Conservation (phyloP, 805 yeast species). For the Starmerella khaoyaiensis region DNA sequence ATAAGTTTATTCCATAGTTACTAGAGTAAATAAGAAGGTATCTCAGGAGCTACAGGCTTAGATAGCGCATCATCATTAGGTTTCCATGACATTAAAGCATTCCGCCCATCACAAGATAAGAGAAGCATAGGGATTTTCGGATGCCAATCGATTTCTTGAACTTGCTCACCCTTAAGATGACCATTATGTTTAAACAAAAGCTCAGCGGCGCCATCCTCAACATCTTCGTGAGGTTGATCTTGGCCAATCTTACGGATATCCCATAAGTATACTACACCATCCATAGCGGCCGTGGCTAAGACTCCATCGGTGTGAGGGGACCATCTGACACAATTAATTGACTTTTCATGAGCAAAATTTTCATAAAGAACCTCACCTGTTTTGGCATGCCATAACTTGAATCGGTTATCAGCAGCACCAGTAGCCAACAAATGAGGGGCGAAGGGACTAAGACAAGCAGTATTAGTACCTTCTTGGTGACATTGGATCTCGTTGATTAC, state of each 20-base stretch:
- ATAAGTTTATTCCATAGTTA: too few relatives aligned
- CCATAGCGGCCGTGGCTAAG: conserved; percentile 51
- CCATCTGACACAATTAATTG: conserved; percentile 63
- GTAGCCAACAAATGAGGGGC: conserved; percentile 41
- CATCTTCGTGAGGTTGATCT: conserved; percentile 75
- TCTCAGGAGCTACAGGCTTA: conserved; percentile 7
- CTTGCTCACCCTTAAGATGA: conserved; percentile 30
- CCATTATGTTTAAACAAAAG: conserved; percentile 87
- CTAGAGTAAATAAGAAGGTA: conserved; percentile 12
- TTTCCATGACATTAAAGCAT: conserved; percentile 17
- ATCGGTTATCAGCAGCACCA: conserved; percentile 35
- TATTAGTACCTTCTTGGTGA: conserved; percentile 49
- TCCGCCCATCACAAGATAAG: conserved; percentile 14
- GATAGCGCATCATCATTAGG: conserved; percentile 11
- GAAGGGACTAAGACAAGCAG: conserved; percentile 52
- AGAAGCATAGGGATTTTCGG: conserved; percentile 12
- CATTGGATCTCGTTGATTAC: conserved; percentile 29
- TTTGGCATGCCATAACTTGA: conserved; percentile 51
- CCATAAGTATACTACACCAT: conserved; percentile 70
- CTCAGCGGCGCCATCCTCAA: conserved; percentile 85
- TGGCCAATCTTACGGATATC: conserved; percentile 67
- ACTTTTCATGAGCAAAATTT: conserved; percentile 59
- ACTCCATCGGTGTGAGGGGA: conserved; percentile 67
- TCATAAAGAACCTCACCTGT: conserved; percentile 59
- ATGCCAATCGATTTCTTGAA: conserved; percentile 29